Percentiles rank a stretch among this genome's conserved stretches.
Evolutionary conservation across 257 asterid species (phyloP).

Genomic region (Nicotiana otophora): DNA sequence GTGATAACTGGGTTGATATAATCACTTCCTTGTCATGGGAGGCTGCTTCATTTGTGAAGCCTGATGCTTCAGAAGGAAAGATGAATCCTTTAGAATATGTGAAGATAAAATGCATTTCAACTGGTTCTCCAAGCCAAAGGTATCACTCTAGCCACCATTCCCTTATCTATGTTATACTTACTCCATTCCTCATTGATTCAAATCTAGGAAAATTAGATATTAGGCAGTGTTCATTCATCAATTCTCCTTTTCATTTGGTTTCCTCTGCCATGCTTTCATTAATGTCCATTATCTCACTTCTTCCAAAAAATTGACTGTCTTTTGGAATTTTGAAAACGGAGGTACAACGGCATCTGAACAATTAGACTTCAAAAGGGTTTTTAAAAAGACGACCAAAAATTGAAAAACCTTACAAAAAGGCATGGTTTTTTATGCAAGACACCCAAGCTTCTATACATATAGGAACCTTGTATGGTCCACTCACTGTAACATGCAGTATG

Average conservation of each 20-base stretch:
- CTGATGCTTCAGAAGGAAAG: constrained; percentile 63
- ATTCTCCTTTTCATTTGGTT: background rate
- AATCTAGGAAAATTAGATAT: background rate
- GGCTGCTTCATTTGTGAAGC: constrained; percentile 90
- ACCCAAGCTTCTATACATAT: too few relatives aligned
- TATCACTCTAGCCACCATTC: constrained; percentile 13
- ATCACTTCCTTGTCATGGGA: constrained; percentile 87
- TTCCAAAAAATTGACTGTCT: background rate
- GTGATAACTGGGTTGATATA: constrained; percentile 68
- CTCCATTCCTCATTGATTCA: background rate
- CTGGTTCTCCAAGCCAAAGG: constrained; percentile 74
- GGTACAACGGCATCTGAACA: background rate
- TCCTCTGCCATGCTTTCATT: background rate
- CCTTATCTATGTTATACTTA: background rate
- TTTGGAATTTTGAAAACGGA: background rate
- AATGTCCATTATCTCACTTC: background rate
- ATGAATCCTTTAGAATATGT: constrained; percentile 95
- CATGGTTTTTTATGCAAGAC: too few relatives aligned
- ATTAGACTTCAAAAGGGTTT: background rate
- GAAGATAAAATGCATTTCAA: constrained; percentile 82
- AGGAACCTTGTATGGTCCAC: background rate
- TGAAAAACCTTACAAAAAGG: too few relatives aligned
- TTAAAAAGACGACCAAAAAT: background rate
- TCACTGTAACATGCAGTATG: background rate
- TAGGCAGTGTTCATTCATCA: background rate